Evolutionary conservation across 2,329 filamentous ascomycete genomes (phyloP).

Genomic region (Ambrosiella xylebori): DNA sequence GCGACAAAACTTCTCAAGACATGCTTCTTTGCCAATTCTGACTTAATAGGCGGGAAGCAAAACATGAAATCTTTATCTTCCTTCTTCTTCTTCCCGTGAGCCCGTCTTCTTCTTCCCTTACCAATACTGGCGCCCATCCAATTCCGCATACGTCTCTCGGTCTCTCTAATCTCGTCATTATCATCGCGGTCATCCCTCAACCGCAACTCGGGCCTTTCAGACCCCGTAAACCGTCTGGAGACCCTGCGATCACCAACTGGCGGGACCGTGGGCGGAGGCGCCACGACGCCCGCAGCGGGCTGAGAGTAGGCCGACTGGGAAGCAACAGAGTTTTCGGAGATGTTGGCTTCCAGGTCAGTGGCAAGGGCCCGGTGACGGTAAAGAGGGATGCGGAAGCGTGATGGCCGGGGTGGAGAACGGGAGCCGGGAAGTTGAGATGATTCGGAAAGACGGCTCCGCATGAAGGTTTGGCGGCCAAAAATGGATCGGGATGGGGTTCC

Average conservation of each 20-base stretch:
- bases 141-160: not conserved
- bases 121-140: not conserved
- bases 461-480: slow-evolving; percentile 6
- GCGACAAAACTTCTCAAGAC: slow-evolving; percentile 47
- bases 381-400: not conserved
- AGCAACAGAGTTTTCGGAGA: not conserved
- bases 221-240: slow-evolving; percentile 20
- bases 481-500: not conserved
- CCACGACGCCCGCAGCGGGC: not conserved
- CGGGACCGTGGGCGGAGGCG: slow-evolving; percentile 2
- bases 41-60: slow-evolving; percentile 39
- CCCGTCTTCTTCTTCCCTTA: not conserved
- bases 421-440: slow-evolving; percentile 5
- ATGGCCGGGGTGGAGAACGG: not conserved
- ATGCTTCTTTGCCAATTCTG: slow-evolving; percentile 33
- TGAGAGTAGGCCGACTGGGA: not conserved
- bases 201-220: slow-evolving; percentile 32
- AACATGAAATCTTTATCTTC: slow-evolving; percentile 25
- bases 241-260: not conserved
- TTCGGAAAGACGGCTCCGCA: not conserved
- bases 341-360: slow-evolving; percentile 3
- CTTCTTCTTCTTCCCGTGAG: not conserved
- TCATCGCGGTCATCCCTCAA: slow-evolving; percentile 18
- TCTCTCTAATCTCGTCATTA: not conserved
- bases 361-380: not conserved